A percentile compares a stretch with the other conserved stretches of the same genome.
Conservation (phyloP, 208 protist species). For the Leishmania martiniquensis region DNA sequence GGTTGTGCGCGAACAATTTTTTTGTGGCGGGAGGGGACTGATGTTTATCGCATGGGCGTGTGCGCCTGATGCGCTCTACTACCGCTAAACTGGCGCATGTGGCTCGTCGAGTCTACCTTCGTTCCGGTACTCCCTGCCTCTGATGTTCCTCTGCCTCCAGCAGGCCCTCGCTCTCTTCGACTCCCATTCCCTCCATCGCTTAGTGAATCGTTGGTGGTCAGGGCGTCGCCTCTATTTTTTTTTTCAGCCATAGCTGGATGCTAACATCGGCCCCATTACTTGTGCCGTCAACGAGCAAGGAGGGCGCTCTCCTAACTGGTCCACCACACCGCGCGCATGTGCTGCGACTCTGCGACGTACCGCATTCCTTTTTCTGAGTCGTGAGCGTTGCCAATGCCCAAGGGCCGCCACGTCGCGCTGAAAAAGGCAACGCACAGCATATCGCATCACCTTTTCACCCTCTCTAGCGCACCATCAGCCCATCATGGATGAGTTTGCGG, state of each 20-base stretch:
- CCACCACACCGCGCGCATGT: background rate
- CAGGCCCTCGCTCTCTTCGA: background rate
- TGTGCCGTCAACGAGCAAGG: background rate
- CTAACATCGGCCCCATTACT: background rate
- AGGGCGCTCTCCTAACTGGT: background rate
- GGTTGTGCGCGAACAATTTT: background rate
- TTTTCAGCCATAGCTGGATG: background rate
- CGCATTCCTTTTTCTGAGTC: background rate
- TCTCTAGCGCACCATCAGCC: background rate
- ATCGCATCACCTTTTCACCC: background rate
- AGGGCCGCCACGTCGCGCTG: background rate
- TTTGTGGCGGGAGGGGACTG: too few species aligned
- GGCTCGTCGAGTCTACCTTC: background rate
- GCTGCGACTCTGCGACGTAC: background rate
- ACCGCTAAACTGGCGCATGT: background rate
- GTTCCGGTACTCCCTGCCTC: background rate
- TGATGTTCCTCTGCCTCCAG: background rate
- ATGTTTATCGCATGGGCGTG: background rate
- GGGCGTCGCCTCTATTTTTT: background rate
- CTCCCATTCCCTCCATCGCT: too few species aligned
- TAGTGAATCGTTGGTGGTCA: background rate
- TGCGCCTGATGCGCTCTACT: background rate
- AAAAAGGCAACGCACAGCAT: background rate
- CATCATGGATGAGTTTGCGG: slow-evolving; percentile 46
- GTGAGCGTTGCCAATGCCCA: background rate